phyloP scores from a whole-genome alignment of 2,329 filamentous ascomycete species.

The Seiridium unicorne region DNA sequence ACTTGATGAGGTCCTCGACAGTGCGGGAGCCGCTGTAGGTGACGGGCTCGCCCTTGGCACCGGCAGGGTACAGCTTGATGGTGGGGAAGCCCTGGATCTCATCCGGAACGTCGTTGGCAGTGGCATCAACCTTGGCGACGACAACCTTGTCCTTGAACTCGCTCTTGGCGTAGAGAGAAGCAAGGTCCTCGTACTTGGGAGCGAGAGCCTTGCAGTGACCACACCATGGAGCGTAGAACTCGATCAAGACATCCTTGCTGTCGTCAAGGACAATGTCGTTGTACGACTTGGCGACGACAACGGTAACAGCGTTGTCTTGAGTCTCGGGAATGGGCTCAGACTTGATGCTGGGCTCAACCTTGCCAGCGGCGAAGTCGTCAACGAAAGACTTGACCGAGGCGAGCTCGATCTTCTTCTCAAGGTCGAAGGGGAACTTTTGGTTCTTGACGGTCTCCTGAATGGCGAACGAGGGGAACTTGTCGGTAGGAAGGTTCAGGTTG shows the following conservation, averaged over 20 bases:
- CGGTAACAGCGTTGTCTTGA: slow-evolving; percentile 83
- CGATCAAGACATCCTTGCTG: slow-evolving; percentile 92
- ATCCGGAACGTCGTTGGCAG: slow-evolving; percentile 92
- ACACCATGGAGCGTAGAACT: slow-evolving; percentile 99
- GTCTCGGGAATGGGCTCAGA: slow-evolving; percentile 94
- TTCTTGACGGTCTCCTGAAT: slow-evolving; percentile 96
- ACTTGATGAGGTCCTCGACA: slow-evolving; percentile 85
- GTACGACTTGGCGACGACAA: slow-evolving; percentile 93
- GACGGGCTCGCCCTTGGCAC: slow-evolving; percentile 78
- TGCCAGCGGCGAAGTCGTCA: slow-evolving; percentile 79
- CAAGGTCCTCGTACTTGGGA: slow-evolving; percentile 95
- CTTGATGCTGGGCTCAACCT: slow-evolving; percentile 95
- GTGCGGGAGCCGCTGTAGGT: slow-evolving; percentile 88
- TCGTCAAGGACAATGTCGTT: slow-evolving; percentile 88
- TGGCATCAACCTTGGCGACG: slow-evolving; percentile 97
- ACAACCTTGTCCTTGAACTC: slow-evolving; percentile 81
- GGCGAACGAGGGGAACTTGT: slow-evolving; percentile 95
- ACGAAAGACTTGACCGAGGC: slow-evolving; percentile 77
- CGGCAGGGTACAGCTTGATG: slow-evolving; percentile 96
- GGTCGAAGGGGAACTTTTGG: slow-evolving; percentile 93
- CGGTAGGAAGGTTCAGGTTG: slow-evolving; percentile 95
- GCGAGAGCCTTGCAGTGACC: slow-evolving; percentile 99
- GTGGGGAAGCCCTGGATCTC: slow-evolving; percentile 98
- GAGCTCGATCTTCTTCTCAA: slow-evolving; percentile 73
- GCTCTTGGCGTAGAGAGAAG: slow-evolving; percentile 70